Base-by-base conservation (phyloP, 306 rosid species). In the Cicer chorassanicum region DNA sequence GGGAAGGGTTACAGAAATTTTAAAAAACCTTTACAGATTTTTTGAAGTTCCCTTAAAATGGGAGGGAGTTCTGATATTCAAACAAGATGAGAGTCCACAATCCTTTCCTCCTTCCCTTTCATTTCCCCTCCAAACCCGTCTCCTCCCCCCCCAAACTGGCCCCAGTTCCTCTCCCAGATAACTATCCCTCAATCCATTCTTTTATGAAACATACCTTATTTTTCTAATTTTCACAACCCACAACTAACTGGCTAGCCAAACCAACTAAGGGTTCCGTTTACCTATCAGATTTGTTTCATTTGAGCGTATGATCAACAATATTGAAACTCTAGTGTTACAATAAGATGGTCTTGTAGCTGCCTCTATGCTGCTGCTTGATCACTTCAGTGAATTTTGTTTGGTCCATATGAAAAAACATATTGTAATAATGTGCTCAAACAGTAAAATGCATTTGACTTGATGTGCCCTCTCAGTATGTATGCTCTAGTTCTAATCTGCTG, bases 401-500 rank as follows among this genome's bases (percentile, higher is more conserved):
- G 73, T 49, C 65, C 54, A 7, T 43, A 36, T 81, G 81, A 54
- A 60, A 24, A 50, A 62, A 13, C 16, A 8, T 65, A 16, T 48
- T 29, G 6, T 51, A 60, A 60, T 68, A 57, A 67, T 72, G 49
- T 59, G 72, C 73, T 65, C 62, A 77, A 53, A 38, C 74, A 46
- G 64, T 72, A 51, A 71, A 53, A 38, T 73, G 53, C 38, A 61
- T 65, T 45, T 67, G 48, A 51, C 43, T 8, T 53, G 77, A 61
- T 60, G 34, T 68, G 38, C 59, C 72, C 68, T 62, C 15, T 57
- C 65, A 54, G 74, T 39, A 43, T 42, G 49, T 59, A 66, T 60
- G 54, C 51, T 73, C 14, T 53, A 73, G 54, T 36, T 51, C 19
- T 51, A 61, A 62, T 67, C 6, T 78, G 42, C 74, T 57, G 8